Conservation (phyloP, 208 protist species). For the Acanthamoeba rhysodes region DNA sequence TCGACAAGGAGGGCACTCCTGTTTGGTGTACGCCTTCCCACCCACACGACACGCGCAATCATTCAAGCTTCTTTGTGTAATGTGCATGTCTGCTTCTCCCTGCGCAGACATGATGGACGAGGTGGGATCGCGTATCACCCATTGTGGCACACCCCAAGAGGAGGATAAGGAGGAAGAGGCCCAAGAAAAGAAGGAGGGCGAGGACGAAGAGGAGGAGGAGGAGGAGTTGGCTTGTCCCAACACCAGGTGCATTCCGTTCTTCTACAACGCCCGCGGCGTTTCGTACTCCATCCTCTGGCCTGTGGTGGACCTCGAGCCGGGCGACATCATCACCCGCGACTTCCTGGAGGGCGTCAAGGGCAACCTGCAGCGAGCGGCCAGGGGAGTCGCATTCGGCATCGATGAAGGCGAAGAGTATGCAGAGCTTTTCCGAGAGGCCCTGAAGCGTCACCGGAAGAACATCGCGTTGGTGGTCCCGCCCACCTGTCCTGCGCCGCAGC, state of each 20-base stretch:
- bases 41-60: not conserved
- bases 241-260: slow-evolving; percentile 64
- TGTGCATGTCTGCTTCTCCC: not conserved
- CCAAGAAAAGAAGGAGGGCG: not conserved
- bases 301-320: not conserved
- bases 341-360: slow-evolving; percentile 43
- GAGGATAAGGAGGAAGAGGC: not conserved
- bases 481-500: slow-evolving; percentile 1
- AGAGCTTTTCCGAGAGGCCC: slow-evolving; percentile 31
- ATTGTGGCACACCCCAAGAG: slow-evolving; percentile 42
- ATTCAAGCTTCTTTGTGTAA: not conserved
- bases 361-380: not conserved
- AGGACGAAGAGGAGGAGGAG: not conserved
- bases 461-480: slow-evolving; percentile 41
- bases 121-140: slow-evolving; percentile 46
- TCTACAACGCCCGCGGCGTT: slow-evolving; percentile 49
- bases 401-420: slow-evolving; percentile 54
- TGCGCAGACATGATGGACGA: slow-evolving; percentile 75
- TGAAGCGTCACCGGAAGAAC: not conserved
- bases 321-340: slow-evolving; percentile 63
- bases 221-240: slow-evolving; percentile 37
- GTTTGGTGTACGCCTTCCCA: slow-evolving; percentile 60
- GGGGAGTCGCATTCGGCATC: slow-evolving; percentile 41
- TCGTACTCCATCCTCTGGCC: slow-evolving; percentile 65
- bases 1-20: slow-evolving; percentile 54